Conservation (phyloP, 139 green algal species). For the Pleodorina starrii region DNA sequence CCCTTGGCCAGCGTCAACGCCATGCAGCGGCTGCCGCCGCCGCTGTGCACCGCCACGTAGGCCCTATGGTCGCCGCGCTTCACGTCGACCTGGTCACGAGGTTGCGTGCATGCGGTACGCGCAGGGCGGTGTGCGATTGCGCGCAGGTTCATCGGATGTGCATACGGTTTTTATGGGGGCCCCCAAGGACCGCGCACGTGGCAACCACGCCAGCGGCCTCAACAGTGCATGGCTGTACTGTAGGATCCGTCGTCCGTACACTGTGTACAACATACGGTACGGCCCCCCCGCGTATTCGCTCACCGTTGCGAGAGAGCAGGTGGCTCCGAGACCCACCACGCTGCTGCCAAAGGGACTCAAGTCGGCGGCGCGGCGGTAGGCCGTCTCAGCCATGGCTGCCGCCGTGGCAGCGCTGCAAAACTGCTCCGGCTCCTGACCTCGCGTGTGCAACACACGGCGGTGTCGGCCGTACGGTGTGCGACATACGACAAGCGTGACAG, state of each 20-base stretch:
- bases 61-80: conserved; percentile 83
- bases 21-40: conserved; percentile 25
- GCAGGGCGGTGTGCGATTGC: too few relatives aligned
- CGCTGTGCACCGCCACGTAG: conserved; percentile 67
- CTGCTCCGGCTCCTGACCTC: conserved; percentile 54
- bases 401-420: conserved; percentile 73
- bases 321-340: conserved; percentile 80
- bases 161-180: too few relatives aligned
- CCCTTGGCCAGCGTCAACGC: conserved; percentile 77
- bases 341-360: conserved; percentile 70
- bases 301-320: conserved; percentile 81
- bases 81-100: conserved; percentile 58
- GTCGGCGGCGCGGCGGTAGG: conserved; percentile 75
- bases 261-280: too few relatives aligned
- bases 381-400: conserved; percentile 71
- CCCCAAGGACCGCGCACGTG: too few relatives aligned
- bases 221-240: too few relatives aligned
- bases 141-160: too few relatives aligned
- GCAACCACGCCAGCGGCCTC: too few relatives aligned
- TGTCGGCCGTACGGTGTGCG: too few relatives aligned
- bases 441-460: not conserved
- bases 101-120: too few relatives aligned
- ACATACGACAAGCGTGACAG: too few relatives aligned
- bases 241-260: too few relatives aligned
- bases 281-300: too few relatives aligned